Evolutionary conservation across 768 basidiomycete genomes (phyloP).

Genomic region (Cyclocybe aegerita): DNA sequence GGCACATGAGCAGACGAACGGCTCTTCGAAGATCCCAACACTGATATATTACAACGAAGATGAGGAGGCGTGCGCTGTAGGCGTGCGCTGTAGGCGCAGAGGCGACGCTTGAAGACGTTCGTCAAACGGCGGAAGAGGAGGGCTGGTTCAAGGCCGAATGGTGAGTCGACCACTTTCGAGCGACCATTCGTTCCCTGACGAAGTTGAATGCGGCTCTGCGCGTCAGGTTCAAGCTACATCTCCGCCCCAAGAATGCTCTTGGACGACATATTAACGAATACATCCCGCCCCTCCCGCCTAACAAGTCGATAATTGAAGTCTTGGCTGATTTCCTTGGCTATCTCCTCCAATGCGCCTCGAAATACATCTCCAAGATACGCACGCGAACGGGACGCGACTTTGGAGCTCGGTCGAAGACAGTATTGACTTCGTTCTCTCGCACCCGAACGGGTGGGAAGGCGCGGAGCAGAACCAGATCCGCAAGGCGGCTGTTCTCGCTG

Average conservation of each 20-base stretch:
- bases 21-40: too few relatives aligned
- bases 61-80: too few relatives aligned
- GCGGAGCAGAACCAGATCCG: conserved; percentile 54
- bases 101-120: too few relatives aligned
- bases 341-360: conserved; percentile 37
- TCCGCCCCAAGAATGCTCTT: conserved; percentile 22
- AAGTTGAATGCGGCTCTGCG: too few relatives aligned
- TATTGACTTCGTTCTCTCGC: conserved; percentile 50
- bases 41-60: too few relatives aligned
- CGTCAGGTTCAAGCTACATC: conserved; percentile 31
- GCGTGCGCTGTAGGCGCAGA: too few relatives aligned
- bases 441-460: conserved; percentile 65
- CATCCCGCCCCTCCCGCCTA: conserved; percentile 37
- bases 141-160: too few relatives aligned
- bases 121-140: too few relatives aligned
- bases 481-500: conserved; percentile 45
- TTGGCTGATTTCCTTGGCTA: conserved; percentile 48
- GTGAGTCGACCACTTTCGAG: too few relatives aligned
- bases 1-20: too few relatives aligned
- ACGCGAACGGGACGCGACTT: conserved; percentile 36
- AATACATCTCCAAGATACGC: conserved; percentile 45
- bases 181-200: too few relatives aligned
- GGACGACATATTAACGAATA: conserved; percentile 1
- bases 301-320: conserved; percentile 35
- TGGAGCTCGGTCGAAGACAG: conserved; percentile 41